phyloP scores from a whole-genome alignment of 345 rosid species.

The Camelina laxa region DNA sequence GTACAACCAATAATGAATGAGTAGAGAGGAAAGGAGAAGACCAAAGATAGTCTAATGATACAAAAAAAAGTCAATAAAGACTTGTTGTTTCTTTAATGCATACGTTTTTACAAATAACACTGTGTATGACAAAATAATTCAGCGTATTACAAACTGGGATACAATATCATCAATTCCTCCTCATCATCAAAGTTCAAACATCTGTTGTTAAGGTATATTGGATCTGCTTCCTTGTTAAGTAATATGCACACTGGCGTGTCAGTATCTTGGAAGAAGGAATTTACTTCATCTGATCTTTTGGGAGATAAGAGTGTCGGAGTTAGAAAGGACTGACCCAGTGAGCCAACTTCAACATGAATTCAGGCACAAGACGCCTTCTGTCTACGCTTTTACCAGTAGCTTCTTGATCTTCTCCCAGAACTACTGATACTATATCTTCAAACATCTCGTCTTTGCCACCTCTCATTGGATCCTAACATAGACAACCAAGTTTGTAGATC shows the following conservation, averaged over 20 bases:
- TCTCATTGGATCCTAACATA: conserved; percentile 92
- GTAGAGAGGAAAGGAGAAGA: background rate
- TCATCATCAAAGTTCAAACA: conserved; percentile 30
- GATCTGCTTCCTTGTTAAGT: conserved; percentile 30
- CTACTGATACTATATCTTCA: conserved; percentile 71
- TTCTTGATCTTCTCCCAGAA: conserved; percentile 64
- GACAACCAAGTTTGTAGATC: conserved; percentile 9
- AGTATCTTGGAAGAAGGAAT: conserved; percentile 1
- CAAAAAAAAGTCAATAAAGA: background rate
- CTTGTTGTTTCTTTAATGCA: conserved; percentile 11
- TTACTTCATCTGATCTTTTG: conserved; percentile 2
- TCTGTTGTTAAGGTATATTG: background rate
- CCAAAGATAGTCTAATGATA: background rate
- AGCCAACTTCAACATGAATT: conserved; percentile 86
- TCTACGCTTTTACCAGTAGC: conserved; percentile 57
- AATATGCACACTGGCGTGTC: conserved; percentile 28
- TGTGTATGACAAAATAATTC: conserved; percentile 22
- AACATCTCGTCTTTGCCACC: conserved; percentile 89
- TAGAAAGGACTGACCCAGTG: conserved; percentile 87
- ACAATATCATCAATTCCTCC: conserved; percentile 12
- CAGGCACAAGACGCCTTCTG: conserved; percentile 92
- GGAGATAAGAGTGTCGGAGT: conserved; percentile 20
- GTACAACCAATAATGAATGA: conserved; percentile 1
- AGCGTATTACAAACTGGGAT: conserved; percentile 4
- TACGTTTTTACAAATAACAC: conserved; percentile 18